Conservation (phyloP, 129 eudicot genomes). For the Tagetes patula region DNA sequence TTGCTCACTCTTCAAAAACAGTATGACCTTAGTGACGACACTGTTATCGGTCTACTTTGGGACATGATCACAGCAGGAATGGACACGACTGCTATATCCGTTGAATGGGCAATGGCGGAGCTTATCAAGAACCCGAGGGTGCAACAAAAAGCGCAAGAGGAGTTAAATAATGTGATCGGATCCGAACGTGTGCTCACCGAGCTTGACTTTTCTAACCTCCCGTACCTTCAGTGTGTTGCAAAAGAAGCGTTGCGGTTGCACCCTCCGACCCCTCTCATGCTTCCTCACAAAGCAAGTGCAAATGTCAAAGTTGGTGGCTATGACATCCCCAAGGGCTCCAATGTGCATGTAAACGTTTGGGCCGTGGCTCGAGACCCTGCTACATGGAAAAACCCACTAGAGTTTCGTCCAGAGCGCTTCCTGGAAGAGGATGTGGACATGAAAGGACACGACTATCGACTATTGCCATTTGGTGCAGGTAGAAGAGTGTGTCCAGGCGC, state of each 20-base stretch:
- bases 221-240: constrained; percentile 60
- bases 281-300: constrained; percentile 62
- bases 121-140: constrained; percentile 69
- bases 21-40: constrained; percentile 73
- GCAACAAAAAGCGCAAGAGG: constrained; percentile 73
- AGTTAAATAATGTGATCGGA: constrained; percentile 59
- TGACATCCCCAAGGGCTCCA: constrained; percentile 72
- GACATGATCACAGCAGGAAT: constrained; percentile 87
- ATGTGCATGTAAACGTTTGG: constrained; percentile 72
- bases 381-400: constrained; percentile 52
- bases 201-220: constrained; percentile 61
- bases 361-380: constrained; percentile 68
- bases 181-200: constrained; percentile 57
- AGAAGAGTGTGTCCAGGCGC: constrained; percentile 78
- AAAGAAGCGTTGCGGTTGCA: constrained; percentile 73
- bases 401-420: constrained; percentile 69
- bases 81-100: constrained; percentile 69
- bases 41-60: constrained; percentile 77
- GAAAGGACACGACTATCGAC: constrained; percentile 77
- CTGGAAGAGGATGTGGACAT: constrained; percentile 73
- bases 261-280: constrained; percentile 89
- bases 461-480: constrained; percentile 80
- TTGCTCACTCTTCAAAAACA: constrained; percentile 61
- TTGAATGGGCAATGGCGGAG: constrained; percentile 93
- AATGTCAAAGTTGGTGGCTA: constrained; percentile 69